Evolutionary conservation across 257 asterid genomes (phyloP), one percentile per base, ranked within the genome.

Genomic region (Jacaranda mimosifolia): DNA sequence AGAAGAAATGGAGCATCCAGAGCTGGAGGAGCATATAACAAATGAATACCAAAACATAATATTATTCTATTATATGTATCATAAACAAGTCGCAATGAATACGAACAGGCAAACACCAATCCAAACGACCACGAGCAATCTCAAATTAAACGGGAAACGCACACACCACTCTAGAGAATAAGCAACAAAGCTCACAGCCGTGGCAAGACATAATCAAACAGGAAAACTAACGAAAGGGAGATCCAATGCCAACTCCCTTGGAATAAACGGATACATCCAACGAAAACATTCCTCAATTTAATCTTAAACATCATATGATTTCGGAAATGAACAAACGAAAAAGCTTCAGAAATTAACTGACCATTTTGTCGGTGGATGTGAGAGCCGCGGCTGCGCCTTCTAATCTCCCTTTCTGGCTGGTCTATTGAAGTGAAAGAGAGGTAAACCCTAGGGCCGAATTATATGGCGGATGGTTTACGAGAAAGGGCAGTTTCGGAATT

Each of bases 381-480:
- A 60, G 57, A 60, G 35, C 72, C 63, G 68, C 81, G 77, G 73
- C 83, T 75, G 81, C 76, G 73, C 66, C 78, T 70, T 74, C 57
- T 14, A 18, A 74, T 18, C 66, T 43, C 42, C 77, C 70, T 71
- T 46, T 65, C 35, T 18, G 14, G 18, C 69, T 66, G 26, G 68
- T 32, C 40, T 59, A 18, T 10, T 60, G 77, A 82, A 68, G 52
- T 73, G 73, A 48, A 9, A 39, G 63, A 58, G 46, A 19, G 8
- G 26, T 26, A 77, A 77, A 77, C 81, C 85, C 82, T 82, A 82
- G 62, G 5, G 8, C 35, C 45, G 4, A 35, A 4, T 69, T 80
- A 75, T 75, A 80, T 49, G 55, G 63, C 63, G 18, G 60, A 21
- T 51, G 73, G 32, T 52, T 51, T 74, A 14, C 8, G 43, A 72